These are phyloP conservation scores for Coemansia sp. DNA, from an alignment of 192 early-diverging fungal species.

Conservation along the genomic window DNA sequence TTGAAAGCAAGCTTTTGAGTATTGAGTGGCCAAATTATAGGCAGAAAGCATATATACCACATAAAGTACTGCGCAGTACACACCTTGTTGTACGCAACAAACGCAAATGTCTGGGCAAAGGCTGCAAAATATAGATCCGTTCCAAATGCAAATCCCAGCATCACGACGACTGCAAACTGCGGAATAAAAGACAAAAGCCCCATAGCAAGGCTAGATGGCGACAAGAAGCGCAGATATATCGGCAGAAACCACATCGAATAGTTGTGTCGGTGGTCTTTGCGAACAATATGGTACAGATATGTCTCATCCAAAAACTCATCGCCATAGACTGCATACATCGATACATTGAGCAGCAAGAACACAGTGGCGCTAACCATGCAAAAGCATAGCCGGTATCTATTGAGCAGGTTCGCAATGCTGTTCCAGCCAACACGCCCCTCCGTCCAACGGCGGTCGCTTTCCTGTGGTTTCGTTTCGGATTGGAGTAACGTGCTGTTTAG, in stretches of 20 bases:
- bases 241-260: conserved; percentile 97
- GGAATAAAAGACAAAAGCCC: conserved; percentile 83
- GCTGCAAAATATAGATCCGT: conserved; percentile 85
- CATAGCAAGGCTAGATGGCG: conserved; percentile 55
- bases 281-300: conserved; percentile 90
- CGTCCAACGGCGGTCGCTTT: neutral
- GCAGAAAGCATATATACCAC: conserved; percentile 96
- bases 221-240: conserved; percentile 79
- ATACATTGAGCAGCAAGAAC: conserved; percentile 64
- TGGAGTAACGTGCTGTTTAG: conserved; percentile 41
- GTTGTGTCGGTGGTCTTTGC: conserved; percentile 99
- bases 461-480: conserved; percentile 4
- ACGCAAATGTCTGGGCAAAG: conserved; percentile 94
- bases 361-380: conserved; percentile 62
- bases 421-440: neutral
- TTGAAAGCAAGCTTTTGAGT: conserved; percentile 50
- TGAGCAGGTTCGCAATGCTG: conserved; percentile 41
- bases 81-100: conserved; percentile 97
- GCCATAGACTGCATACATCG: conserved; percentile 82
- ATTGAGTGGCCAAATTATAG: conserved; percentile 77
- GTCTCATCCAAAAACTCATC: conserved; percentile 87
- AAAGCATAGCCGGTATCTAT: conserved; percentile 65
- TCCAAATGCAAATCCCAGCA: conserved; percentile 71
- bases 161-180: conserved; percentile 69
- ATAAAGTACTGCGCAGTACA: conserved; percentile 98